Percentiles rank a stretch among this genome's conserved stretches.
Evolutionary conservation across 2,329 filamentous ascomycete genomes (phyloP).

Genomic region (Venturia pyrina): DNA sequence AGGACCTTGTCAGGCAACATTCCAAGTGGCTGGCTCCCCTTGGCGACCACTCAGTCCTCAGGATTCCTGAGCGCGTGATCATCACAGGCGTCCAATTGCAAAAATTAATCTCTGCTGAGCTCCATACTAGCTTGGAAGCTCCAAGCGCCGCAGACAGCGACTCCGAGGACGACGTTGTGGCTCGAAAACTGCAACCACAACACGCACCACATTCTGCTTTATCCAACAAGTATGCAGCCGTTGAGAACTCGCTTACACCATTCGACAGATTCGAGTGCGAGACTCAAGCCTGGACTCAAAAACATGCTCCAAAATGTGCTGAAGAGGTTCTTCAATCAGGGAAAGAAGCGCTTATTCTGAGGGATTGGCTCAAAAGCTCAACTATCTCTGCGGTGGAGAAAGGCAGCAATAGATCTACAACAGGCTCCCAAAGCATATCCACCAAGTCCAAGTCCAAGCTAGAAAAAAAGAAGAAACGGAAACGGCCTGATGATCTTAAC

Average conservation of each 20-base stretch:
- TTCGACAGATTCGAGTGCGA: slow-evolving; percentile 77
- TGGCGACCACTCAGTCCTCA: slow-evolving; percentile 1
- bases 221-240: slow-evolving; percentile 45
- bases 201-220: slow-evolving; percentile 46
- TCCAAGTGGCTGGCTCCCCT: not conserved
- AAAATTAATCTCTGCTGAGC: not conserved
- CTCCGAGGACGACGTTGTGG: not conserved
- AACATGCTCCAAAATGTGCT: slow-evolving; percentile 66
- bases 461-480: slow-evolving; percentile 50
- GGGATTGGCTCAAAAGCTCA: slow-evolving; percentile 70
- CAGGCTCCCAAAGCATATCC: slow-evolving; percentile 10
- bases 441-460: slow-evolving; percentile 17
- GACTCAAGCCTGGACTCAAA: slow-evolving; percentile 62
- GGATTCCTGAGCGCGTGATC: not conserved
- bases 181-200: slow-evolving; percentile 29
- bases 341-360: slow-evolving; percentile 58
- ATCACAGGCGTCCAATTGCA: slow-evolving; percentile 2
- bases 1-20: slow-evolving; percentile 4
- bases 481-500: slow-evolving; percentile 61
- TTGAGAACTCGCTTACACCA: slow-evolving; percentile 57
- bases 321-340: slow-evolving; percentile 66
- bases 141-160: not conserved
- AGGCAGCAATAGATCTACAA: slow-evolving; percentile 32
- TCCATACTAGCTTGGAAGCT: not conserved
- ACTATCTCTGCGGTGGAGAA: slow-evolving; percentile 68